These are phyloP conservation scores for Buxus sempervirens DNA, from an alignment of 164 flowering plant species.

Conservation along the genomic window DNA sequence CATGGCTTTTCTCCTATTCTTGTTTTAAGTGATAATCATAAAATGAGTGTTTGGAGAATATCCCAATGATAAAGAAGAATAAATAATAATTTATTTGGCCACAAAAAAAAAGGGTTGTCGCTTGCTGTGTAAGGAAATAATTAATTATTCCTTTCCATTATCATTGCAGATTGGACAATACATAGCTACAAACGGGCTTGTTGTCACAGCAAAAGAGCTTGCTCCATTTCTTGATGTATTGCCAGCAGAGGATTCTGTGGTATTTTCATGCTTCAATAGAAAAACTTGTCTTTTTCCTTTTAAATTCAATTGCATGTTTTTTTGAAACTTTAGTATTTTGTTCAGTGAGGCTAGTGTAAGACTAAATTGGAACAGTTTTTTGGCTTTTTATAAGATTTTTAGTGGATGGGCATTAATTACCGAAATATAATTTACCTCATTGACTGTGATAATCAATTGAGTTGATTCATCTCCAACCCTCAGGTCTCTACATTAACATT, in stretches of 20 bases:
- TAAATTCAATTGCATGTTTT: constrained; percentile 5
- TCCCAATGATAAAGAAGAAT: no score
- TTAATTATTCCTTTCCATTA: constrained; percentile 1
- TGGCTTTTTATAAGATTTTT: no score
- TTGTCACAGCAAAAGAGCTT: constrained; percentile 93
- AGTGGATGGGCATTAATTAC: no score
- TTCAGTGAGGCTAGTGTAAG: no score
- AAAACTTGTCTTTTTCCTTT: not conserved
- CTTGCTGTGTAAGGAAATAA: not conserved
- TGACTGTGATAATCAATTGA: no score
- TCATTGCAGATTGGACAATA: constrained; percentile 82
- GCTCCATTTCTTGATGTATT: constrained; percentile 94
- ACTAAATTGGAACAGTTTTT: no score
- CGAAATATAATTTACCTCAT: not conserved
- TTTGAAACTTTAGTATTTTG: not conserved
- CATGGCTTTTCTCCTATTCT: no score
- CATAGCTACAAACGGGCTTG: constrained; percentile 87
- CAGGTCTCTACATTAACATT: not conserved
- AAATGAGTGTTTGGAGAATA: no score
- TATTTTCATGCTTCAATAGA: constrained; percentile 22
- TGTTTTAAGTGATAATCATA: no score
- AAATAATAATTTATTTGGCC: no score
- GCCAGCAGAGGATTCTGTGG: constrained; percentile 34
- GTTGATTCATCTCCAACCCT: not conserved
- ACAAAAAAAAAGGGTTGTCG: no score